Evolutionary conservation across 371 early-diverging fungal species (phyloP).

Genomic region (Rhizopus sp.): DNA sequence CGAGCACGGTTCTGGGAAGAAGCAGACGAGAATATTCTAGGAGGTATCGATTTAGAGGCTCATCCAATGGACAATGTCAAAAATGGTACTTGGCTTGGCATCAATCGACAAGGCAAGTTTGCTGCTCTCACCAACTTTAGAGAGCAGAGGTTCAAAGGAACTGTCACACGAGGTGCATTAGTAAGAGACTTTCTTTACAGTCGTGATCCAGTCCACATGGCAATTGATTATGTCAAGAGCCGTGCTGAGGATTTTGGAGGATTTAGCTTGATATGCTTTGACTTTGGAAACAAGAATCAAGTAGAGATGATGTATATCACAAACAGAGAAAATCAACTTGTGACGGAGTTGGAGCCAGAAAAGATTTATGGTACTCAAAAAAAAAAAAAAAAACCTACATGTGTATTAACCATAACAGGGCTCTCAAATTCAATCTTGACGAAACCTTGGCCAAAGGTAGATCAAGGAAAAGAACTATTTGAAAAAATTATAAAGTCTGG

Average conservation of each 20-base stretch:
- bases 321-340: conserved; percentile 40
- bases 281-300: conserved; percentile 29
- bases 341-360: conserved; percentile 21
- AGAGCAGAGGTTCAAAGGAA: conserved; percentile 44
- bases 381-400: not conserved
- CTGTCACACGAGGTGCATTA: conserved; percentile 54
- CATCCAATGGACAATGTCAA: conserved; percentile 19
- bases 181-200: conserved; percentile 44
- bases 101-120: conserved; percentile 52
- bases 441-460: conserved; percentile 57
- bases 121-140: conserved; percentile 62
- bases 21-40: conserved; percentile 37
- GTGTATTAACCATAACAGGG: conserved; percentile 21
- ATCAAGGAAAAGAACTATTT: conserved; percentile 39
- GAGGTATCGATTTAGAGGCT: conserved; percentile 44
- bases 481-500: conserved; percentile 25
- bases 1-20: conserved; percentile 58
- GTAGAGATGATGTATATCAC: conserved; percentile 37
- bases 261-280: conserved; percentile 55
- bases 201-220: conserved; percentile 16
- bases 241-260: conserved; percentile 47
- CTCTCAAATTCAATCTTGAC: conserved; percentile 53
- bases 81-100: conserved; percentile 64
- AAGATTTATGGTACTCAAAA: conserved; percentile 38
- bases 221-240: conserved; percentile 26